Evolutionary conservation across 805 yeast species (phyloP), one percentile per base, ranked within the genome.

Genomic region (Saccharomycopsis fermentans): DNA sequence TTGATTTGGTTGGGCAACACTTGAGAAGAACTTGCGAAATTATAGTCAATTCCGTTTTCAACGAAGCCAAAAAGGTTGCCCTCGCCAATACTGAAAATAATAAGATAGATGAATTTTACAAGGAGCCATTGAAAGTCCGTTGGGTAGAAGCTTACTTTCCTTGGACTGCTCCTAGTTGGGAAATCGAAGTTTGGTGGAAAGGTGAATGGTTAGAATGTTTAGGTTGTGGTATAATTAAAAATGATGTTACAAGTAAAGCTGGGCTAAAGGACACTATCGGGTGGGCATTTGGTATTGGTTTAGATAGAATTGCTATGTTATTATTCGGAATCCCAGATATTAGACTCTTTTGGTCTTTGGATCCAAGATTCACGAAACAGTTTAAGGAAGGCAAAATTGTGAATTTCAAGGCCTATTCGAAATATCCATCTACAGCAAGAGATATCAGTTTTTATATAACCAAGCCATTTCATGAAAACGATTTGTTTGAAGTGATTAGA

Each of bases 151-250:
- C 94, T 0, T 89, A 84, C 67, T 94, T 94, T 74, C 99, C 99
- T 3, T 94, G 98, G 97, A 94, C 99, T 2, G 83, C 96, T 1
- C 99, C 99, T 3, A 87, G 96, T 50, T 94, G 96, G 95, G 97
- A 94, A 68, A 90, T 95, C 64, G 99, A 94, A 72, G 96, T 94
- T 4, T 90, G 95, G 91, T 94, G 98, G 97, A 88, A 90, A 68
- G 96, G 94, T 56, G 96, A 91, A 65, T 94, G 99, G 99, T 77
- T 94, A 37, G 99, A 94, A 73, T 84, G 96, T 69, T 89, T 96
- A 67, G 99, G 99, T 0, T 89, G 96, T 72, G 99, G 99, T 27
- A 78, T 92, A 39, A 96, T 90, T 6, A 83, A 82, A 64, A 86
- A 89, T 64, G 82, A 82, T 55, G 96, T 92, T 0, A 75, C 90